Percentiles rank a stretch among this genome's conserved stretches.
phyloP scores from a whole-genome alignment of 805 yeast species.

The Yarrowia sp. region DNA sequence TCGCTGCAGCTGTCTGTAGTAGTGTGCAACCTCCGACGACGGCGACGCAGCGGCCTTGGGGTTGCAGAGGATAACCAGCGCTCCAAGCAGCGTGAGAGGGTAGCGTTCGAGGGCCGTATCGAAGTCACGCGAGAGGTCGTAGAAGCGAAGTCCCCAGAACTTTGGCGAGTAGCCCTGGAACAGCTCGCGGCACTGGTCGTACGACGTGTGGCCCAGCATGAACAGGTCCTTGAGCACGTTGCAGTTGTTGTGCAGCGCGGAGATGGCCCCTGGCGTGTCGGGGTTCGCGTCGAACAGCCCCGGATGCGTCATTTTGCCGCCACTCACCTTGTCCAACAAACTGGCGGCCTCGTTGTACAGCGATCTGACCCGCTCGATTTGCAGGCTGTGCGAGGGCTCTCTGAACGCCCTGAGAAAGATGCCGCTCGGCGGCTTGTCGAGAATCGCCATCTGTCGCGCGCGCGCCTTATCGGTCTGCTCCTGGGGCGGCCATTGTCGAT shows the following conservation, averaged over 20 bases:
- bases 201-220: conserved; percentile 6
- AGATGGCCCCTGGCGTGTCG: not conserved
- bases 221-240: conserved; percentile 19
- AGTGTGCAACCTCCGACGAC: not conserved
- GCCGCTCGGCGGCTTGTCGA: conserved; percentile 13
- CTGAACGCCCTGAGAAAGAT: conserved; percentile 2
- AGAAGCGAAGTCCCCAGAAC: conserved; percentile 23
- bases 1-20: conserved; percentile 13
- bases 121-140: not conserved
- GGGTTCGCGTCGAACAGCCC: not conserved
- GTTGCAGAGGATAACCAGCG: conserved; percentile 10
- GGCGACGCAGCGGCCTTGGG: not conserved
- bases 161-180: not conserved
- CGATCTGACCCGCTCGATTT: not conserved
- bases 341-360: conserved; percentile 9
- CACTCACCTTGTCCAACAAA: conserved; percentile 1
- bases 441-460: conserved; percentile 3
- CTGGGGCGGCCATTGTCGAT: not conserved
- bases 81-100: conserved; percentile 6
- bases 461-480: conserved; percentile 12
- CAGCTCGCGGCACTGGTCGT: conserved; percentile 7
- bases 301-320: not conserved
- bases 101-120: conserved; percentile 14
- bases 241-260: conserved; percentile 3
- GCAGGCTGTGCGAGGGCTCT: conserved; percentile 10